A percentile compares a stretch with the other conserved stretches of the same genome.
phyloP scores from a whole-genome alignment of 1,284 basidiomycete species.

The Microbotryomycetes sp. region DNA sequence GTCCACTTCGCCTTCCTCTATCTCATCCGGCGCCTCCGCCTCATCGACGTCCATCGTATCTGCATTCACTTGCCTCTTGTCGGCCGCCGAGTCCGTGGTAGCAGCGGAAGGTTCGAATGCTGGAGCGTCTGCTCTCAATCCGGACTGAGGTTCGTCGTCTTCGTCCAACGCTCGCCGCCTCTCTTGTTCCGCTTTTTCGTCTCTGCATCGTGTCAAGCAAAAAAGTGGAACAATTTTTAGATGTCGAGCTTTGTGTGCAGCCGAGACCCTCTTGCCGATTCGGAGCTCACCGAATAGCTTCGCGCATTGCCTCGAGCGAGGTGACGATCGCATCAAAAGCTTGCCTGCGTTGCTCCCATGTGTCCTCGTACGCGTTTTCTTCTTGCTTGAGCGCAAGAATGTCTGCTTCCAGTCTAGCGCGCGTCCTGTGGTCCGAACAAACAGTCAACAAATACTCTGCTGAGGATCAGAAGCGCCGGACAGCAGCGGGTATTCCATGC shows the following conservation, averaged over 20 bases:
- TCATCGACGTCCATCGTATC: background rate
- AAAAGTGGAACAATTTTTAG: background rate
- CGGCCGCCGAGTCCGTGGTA: background rate
- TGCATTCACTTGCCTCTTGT: background rate
- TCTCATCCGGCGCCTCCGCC: constrained; percentile 7
- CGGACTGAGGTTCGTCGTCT: constrained; percentile 6
- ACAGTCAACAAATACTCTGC: background rate
- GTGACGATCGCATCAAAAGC: constrained; percentile 33
- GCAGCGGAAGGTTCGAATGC: constrained; percentile 13
- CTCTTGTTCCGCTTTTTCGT: constrained; percentile 30
- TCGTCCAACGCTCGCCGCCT: constrained; percentile 25
- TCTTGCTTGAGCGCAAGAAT: constrained; percentile 23
- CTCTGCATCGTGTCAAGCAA: constrained; percentile 4
- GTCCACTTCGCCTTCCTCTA: constrained; percentile 15
- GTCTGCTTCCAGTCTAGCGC: constrained; percentile 26
- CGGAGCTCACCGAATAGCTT: constrained; percentile 27
- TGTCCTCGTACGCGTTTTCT: constrained; percentile 26
- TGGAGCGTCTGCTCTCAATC: constrained; percentile 17
- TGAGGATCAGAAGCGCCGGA: background rate
- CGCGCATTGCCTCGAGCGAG: constrained; percentile 28
- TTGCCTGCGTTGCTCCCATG: constrained; percentile 29
- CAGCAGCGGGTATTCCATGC: background rate
- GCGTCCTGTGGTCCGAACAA: constrained; percentile 12
- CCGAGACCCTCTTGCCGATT: background rate
- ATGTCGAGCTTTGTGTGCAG: background rate